Evolutionary conservation across 208 protist species (phyloP), one percentile per base, ranked within the genome.

Genomic region (Porcisia deanei): DNA sequence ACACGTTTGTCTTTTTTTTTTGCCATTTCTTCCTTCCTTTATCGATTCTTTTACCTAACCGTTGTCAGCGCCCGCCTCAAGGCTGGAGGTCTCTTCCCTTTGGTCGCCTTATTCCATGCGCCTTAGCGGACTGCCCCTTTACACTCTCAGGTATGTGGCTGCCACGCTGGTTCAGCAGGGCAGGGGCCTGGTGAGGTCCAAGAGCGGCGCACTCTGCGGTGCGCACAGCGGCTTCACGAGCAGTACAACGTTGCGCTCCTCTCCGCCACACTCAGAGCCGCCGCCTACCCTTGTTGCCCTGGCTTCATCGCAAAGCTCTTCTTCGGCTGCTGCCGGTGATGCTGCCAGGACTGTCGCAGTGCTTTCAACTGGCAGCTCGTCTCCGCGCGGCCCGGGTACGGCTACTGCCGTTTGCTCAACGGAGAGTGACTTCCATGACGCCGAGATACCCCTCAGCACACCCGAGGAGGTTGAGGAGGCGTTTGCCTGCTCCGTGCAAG

Each of bases 401-500:
- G 12, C 12, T 58, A 49, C 34, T 58, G 66, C 49, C 8, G 66
- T 43, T 58, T 34, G 45, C 7, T 34, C 68, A 9, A 45, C 30
- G 1, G 53, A 45, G 53, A 25, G 7, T 9, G 49, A 52, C 25
- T 39, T 73, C 47, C 9, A 45, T 14, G 34, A 20, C 45, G 57
- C 8, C 6, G 66, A 77, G 30, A 71, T 80, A 12, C 66, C 78
- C 20, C 76, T 88, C 39, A 54, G 14, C n/a, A 88, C 84, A 20
- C 64, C 82, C 1, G 85, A 85, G n/a, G 71, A 91, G 49, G 87
- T 94, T 10, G 85, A 92, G 73, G 66, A 84, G 34, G 71, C 84
- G 30, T 97, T 96, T 65, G 75, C 73, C 34, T 74, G 61, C 71
- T 94, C 89, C 1, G 94, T 97, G 54, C 45, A 75, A 69, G 91